phyloP scores from a whole-genome alignment of 78 protist genomes.

The Polysphondylium violaceum region DNA sequence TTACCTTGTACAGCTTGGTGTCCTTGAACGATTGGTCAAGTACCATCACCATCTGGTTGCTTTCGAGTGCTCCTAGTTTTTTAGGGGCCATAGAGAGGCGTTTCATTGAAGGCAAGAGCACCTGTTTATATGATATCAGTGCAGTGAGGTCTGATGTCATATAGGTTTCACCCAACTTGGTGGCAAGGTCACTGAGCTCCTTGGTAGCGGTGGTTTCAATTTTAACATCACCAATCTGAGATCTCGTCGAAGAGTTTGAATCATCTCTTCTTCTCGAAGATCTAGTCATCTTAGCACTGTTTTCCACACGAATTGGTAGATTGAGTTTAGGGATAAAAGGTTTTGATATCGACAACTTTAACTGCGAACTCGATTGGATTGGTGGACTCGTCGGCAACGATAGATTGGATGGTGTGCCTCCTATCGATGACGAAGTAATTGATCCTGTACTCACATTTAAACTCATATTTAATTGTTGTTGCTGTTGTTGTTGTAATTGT shows the following conservation, averaged over 20 bases:
- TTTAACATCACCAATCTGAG: conserved; percentile 13
- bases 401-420: background rate
- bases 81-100: conserved; percentile 34
- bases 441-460: conserved; percentile 14
- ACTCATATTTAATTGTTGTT: conserved; percentile 20
- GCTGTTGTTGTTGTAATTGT: background rate
- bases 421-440: background rate
- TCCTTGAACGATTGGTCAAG: too few relatives aligned
- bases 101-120: conserved; percentile 3
- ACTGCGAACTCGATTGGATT: background rate
- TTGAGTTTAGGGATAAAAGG: conserved; percentile 42
- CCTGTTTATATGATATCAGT: conserved; percentile 75
- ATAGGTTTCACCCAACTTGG: conserved; percentile 80
- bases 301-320: conserved; percentile 61
- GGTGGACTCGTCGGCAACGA: conserved; percentile 39
- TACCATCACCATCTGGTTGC: too few relatives aligned
- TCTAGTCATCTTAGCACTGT: conserved; percentile 61
- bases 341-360: background rate
- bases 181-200: conserved; percentile 68
- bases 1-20: conserved; percentile 55
- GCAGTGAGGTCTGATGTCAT: conserved; percentile 80
- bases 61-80: background rate
- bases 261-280: conserved; percentile 64
- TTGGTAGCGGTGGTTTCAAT: conserved; percentile 56
- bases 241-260: conserved; percentile 33